Evolutionary conservation across 2,329 filamentous ascomycete genomes (phyloP), one percentile per base, ranked within the genome.

Genomic region (Huntiella bhutanensis): DNA sequence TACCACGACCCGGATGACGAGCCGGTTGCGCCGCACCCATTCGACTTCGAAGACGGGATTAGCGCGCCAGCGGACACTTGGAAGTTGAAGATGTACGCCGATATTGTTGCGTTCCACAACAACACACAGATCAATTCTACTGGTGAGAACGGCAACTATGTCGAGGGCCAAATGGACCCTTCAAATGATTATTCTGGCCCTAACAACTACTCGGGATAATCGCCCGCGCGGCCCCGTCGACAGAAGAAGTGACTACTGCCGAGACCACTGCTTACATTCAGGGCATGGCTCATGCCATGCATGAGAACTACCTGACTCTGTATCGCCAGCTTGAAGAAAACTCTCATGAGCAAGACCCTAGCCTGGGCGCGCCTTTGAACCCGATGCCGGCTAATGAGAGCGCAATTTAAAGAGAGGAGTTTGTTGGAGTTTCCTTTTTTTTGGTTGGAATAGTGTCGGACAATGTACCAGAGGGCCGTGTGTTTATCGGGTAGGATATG

Each of bases 21-120:
- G 69, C 91, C 91, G 1, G 79, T 86, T 12, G 84, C 91, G 16
- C 84, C 94, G 51, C 87, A 95, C 69, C 95, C 94, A 67, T 98
- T 98, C 57, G 91, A 98, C 61, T 98, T 91, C 91, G 95, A 87
- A 46, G 96, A 96, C 62, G 91, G 98, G 56, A 91, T 88, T 41
- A 91, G 98, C 59, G 69, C 98, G 48, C 88, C 91, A 1, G 87
- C 96, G 43, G 91, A 98, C 60, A 94, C 87, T n/a, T 98, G 91
- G 91, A 98, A 98, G 69, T 95, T 98, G 60, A 98, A 96, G 91
- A 98, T 98, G 91, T 94, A 71, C 59, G 81, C 62, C 19, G 35
- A 50, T 33, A 96, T 98, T 56, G 80, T 96, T 56, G 87, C 96
- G 64, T 96, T 95, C 65, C 91, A 96, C 67, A 95, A 96, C 59